Base-by-base conservation (phyloP, 2,329 filamentous ascomycete species). In the Ascocoryne sarcoides region DNA sequence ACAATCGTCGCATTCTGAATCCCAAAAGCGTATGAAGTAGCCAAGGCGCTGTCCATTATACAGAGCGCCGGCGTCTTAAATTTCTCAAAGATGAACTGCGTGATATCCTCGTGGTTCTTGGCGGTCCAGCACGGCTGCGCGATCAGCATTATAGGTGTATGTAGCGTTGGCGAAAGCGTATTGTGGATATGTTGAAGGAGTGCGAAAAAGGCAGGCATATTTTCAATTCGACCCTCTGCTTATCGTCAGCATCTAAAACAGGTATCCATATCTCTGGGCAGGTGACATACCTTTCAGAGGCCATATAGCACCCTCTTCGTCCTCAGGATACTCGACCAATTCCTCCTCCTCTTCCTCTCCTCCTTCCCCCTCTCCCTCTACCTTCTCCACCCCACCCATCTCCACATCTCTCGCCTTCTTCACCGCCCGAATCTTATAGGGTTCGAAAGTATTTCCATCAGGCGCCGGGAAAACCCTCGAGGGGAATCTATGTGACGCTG, bases 51-150 rank as follows among this genome's bases (percentile, higher is more conserved):
- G 63, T 96, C 85, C 67, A 98, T 82, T 47, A 96, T 73, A 53
- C 84, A 89, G 37, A 98, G 83, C 0, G 86, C 88, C 0, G 92
- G 92, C 0, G 87, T 92, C 66, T 90, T 92, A 59, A 94, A 95
- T 65, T 92, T 93, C 64, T 98, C 92, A 57, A 98, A 98, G 49
- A 96, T 78, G 68, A 95, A 98, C 48, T 92, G 86, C 10, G 89
- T 84, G 50, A 98, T 81, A 29, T 75, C 76, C 64, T 96, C 90
- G 59, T 82, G 82, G 62, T 95, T 88, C 47, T 83, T 81, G 7
- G 84, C 78, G 3, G 87, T 88, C 90, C 92, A 98, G 52, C 81
- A 82, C 3, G 92, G 89, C 52, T 94, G 85, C 5, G 84, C 76
- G 63, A 96, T 83, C 47, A 98, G 76, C 61, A 96, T 73, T 49